phyloP scores from a whole-genome alignment of 306 rosid species.

The Malus fusca region DNA sequence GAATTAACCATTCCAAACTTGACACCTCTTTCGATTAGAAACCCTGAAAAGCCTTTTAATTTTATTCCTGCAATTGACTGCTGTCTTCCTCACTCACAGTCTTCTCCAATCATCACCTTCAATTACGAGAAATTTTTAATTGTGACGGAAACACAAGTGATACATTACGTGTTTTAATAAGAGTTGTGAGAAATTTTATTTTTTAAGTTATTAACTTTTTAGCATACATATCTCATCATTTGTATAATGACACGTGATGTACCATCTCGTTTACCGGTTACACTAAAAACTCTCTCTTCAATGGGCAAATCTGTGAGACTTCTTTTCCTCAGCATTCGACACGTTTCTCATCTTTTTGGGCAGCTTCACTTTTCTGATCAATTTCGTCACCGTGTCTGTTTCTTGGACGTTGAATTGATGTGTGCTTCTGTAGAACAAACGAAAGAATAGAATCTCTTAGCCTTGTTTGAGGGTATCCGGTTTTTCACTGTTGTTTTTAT shows the following conservation, averaged over 20 bases:
- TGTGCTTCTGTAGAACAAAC: too few species aligned
- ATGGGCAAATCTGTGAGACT: background rate
- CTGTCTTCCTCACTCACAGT: background rate
- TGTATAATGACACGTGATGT: too few species aligned
- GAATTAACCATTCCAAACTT: slow-evolving; percentile 7
- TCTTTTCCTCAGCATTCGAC: background rate
- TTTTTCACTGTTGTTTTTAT: too few species aligned
- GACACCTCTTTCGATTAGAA: slow-evolving; percentile 14
- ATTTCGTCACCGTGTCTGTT: background rate
- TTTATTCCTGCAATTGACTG: background rate
- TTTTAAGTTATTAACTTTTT: too few species aligned
- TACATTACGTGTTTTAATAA: too few species aligned
- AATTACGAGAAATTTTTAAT: background rate
- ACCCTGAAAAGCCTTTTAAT: background rate
- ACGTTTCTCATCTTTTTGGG: background rate
- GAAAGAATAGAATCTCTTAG: too few species aligned
- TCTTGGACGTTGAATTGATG: background rate
- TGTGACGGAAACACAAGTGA: too few species aligned
- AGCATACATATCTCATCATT: too few species aligned
- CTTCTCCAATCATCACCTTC: slow-evolving; percentile 3
- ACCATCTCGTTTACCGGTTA: too few species aligned
- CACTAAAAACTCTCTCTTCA: too few species aligned
- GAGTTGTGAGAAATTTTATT: too few species aligned
- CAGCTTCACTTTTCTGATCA: background rate
- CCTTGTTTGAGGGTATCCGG: too few species aligned